Conservation (phyloP, 202 grass and related monocot genomes). For the Cymbopogon flexuosus region DNA sequence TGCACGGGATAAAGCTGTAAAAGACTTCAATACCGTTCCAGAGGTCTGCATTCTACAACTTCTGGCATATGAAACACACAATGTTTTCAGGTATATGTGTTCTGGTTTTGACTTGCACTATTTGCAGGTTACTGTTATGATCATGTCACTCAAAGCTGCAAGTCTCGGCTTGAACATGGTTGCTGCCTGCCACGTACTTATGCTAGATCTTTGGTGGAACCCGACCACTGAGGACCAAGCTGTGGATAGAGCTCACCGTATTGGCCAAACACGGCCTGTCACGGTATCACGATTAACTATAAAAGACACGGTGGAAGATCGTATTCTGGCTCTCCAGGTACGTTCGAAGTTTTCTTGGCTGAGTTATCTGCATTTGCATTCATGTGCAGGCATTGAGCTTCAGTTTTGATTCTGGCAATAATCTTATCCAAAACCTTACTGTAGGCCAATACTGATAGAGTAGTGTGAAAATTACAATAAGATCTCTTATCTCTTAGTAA, state of each 20-base stretch:
- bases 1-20: constrained; percentile 90
- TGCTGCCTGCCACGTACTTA: constrained; percentile 84
- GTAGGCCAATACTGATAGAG: not conserved
- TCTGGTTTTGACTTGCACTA: constrained; percentile 24
- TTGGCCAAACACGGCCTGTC: constrained; percentile 90
- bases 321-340: constrained; percentile 97
- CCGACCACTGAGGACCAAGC: constrained; percentile 99
- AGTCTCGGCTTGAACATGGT: constrained; percentile 99
- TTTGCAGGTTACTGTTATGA: constrained; percentile 85
- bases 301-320: constrained; percentile 89
- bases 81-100: constrained; percentile 4
- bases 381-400: not conserved
- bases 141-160: constrained; percentile 98
- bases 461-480: not conserved
- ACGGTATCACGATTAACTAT: constrained; percentile 88
- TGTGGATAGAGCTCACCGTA: constrained; percentile 97
- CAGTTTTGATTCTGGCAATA: not conserved
- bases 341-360: constrained; percentile 1
- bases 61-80: not conserved
- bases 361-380: constrained; percentile 4
- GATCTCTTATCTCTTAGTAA: not conserved
- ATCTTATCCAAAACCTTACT: not conserved
- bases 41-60: constrained; percentile 53
- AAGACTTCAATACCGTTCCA: constrained; percentile 88
- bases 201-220: constrained; percentile 99